Percentiles rank a stretch among this genome's conserved stretches.
Evolutionary conservation across 495 filamentous ascomycete species (phyloP).

Genomic region (Aspergillus carlsbadensis): DNA sequence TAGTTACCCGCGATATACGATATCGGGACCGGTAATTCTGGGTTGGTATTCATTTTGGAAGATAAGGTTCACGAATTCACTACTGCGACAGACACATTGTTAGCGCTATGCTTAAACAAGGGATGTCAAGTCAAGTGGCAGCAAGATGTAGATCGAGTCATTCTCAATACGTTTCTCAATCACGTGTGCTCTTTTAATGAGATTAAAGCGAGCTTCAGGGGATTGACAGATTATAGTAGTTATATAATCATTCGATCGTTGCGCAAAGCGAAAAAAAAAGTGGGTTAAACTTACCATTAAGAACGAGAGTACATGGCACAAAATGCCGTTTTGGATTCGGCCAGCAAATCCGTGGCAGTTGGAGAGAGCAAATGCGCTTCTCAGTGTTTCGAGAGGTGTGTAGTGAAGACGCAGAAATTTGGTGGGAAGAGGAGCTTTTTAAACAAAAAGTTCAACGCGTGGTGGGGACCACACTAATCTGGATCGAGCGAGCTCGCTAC

Average conservation of each 20-base stretch:
- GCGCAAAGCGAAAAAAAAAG: slow-evolving; percentile 1
- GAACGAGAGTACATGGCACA: slow-evolving; percentile 15
- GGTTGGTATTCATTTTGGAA: slow-evolving; percentile 37
- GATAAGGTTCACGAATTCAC: slow-evolving; percentile 2
- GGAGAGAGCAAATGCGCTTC: neutral
- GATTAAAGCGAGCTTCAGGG: slow-evolving; percentile 61
- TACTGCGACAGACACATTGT: slow-evolving; percentile 15
- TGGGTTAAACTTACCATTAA: slow-evolving; percentile 36
- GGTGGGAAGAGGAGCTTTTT: slow-evolving; percentile 9
- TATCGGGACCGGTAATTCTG: slow-evolving; percentile 69
- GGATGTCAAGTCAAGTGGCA: slow-evolving; percentile 8
- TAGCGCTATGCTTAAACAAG: slow-evolving; percentile 13
- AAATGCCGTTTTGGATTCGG: slow-evolving; percentile 23
- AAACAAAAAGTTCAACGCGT: neutral
- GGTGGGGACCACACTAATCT: slow-evolving; percentile 24
- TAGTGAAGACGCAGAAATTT: slow-evolving; percentile 11
- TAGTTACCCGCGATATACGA: slow-evolving; percentile 78
- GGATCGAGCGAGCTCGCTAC: slow-evolving; percentile 20
- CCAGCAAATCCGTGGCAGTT: slow-evolving; percentile 35
- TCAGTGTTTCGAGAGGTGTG: slow-evolving; percentile 5
- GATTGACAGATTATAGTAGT: slow-evolving; percentile 85
- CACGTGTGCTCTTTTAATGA: slow-evolving; percentile 44
- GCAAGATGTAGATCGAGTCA: slow-evolving; percentile 26
- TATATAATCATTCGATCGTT: slow-evolving; percentile 64
- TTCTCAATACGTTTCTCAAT: slow-evolving; percentile 53